These are phyloP conservation scores for Quercus glauca DNA, from an alignment of 306 rosid species.

Conservation along the genomic window DNA sequence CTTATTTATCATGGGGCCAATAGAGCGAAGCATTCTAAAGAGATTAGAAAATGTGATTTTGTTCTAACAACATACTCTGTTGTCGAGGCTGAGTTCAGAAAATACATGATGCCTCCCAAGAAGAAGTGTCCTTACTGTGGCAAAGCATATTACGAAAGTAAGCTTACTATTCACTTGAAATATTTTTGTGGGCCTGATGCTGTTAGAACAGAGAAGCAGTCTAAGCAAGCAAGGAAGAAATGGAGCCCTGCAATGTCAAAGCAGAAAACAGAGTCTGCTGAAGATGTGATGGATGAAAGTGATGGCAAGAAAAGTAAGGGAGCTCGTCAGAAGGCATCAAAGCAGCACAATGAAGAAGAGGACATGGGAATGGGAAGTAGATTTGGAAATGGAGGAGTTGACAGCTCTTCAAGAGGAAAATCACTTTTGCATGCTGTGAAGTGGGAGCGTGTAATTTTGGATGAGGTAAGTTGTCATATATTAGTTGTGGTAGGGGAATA, in stretches of 20 bases:
- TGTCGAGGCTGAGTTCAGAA: conserved; percentile 83
- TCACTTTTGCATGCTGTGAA: conserved; percentile 66
- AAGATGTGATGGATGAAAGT: conserved; percentile 22
- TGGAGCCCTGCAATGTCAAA: conserved; percentile 3
- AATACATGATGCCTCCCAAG: conserved; percentile 80
- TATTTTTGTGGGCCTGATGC: conserved; percentile 78
- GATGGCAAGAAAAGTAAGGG: conserved; percentile 8
- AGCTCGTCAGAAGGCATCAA: conserved; percentile 7
- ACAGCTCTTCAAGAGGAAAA: conserved; percentile 15
- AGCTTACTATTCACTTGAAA: conserved; percentile 43
- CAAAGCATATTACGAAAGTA: conserved; percentile 28
- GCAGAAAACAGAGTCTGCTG: conserved; percentile 18
- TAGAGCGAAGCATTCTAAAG: conserved; percentile 50
- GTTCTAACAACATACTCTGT: conserved; percentile 80
- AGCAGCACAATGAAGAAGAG: conserved; percentile 21
- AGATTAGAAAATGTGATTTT: conserved; percentile 64
- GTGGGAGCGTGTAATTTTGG: conserved; percentile 87
- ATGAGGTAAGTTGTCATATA: conserved; percentile 62
- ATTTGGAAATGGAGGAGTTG: neutral
- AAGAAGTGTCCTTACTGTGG: conserved; percentile 61
- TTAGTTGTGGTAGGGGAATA: neutral
- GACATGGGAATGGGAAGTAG: conserved; percentile 14
- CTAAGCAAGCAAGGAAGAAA: conserved; percentile 70
- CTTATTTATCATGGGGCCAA: conserved; percentile 81
- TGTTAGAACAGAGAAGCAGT: conserved; percentile 66